Evolutionary conservation across 805 yeast species (phyloP), one percentile per base, ranked within the genome.

Genomic region (Pichia paraexigua): DNA sequence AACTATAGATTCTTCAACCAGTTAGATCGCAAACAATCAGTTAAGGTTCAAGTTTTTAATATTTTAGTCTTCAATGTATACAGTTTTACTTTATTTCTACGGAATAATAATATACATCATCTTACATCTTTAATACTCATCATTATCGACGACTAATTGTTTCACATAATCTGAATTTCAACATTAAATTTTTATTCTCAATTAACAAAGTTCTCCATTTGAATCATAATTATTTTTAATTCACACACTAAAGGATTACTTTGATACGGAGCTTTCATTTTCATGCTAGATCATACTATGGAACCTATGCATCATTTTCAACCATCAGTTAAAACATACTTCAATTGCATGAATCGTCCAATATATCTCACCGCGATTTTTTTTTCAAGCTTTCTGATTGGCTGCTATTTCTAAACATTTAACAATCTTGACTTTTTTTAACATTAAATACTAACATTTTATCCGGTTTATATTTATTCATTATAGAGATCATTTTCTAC

Each of bases 401-500:
- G 65, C 54, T 53, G 44, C 51, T 43, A 39, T 40, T 45, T 46
- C 6, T 17, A 42, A 32, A 35, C 20, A 35, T n/a, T 35, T 3
- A 35, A 35, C 39, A 35, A 6, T 35, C 13, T 32, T 35, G 5
- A 17, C 39, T 25, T 20, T 41, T 20, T n/a, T 28, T 4, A 11
- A 41, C 45, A 18, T 45, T 17, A 13, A n/a, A 45, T 53, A 59
- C 60, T 56, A 56, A 56, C 62, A 58, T 46, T 37, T 37, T 4
- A 40, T 35, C 18, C 9, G 4, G n/a, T 4, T 28, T 25, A 13
- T 17, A 17, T 30, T 27, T 42, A n/a, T 40, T 53, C 50, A 41
- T n/a, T 43, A 47, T 52, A 66, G 71, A 68, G 63, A 66, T 61
- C 68, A 45, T 66, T 66, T 55, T 64, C 71, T 24, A 64, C 70